phyloP scores from a whole-genome alignment of 1,284 basidiomycete genomes.

The Trichosporon sp. region DNA sequence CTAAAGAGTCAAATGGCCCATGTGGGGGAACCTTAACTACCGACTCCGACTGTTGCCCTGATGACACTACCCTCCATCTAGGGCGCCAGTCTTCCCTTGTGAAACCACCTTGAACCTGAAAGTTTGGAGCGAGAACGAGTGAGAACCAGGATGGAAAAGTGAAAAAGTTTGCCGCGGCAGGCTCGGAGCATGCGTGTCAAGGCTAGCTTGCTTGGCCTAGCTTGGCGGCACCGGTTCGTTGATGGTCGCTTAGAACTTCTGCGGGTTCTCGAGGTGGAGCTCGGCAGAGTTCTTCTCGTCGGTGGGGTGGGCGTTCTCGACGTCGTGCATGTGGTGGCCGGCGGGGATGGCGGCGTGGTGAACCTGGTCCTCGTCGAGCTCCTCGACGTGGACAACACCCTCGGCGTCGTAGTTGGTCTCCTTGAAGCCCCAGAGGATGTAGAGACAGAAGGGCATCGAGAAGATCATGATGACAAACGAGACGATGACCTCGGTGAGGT shows the following conservation, averaged over 20 bases:
- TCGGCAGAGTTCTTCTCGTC: constrained; percentile 19
- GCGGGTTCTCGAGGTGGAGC: constrained; percentile 14
- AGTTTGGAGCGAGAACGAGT: too few relatives aligned
- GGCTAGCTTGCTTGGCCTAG: too few relatives aligned
- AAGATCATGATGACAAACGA: constrained; percentile 45
- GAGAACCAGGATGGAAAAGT: too few relatives aligned
- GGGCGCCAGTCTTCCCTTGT: too few relatives aligned
- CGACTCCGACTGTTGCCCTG: too few relatives aligned
- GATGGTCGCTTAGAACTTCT: neutral
- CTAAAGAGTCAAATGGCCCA: neutral
- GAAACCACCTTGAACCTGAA: too few relatives aligned
- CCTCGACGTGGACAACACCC: constrained; percentile 41
- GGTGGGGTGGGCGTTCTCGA: constrained; percentile 13
- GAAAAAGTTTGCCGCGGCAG: too few relatives aligned
- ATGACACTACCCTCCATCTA: too few relatives aligned
- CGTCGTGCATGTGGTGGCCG: constrained; percentile 35
- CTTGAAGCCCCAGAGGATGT: constrained; percentile 39
- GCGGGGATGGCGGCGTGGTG: constrained; percentile 40
- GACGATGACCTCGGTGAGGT: constrained; percentile 48
- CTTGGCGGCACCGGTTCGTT: too few relatives aligned
- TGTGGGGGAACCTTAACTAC: neutral
- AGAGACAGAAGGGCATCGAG: constrained; percentile 42
- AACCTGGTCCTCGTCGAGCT: constrained; percentile 34
- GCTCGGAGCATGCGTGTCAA: too few relatives aligned
- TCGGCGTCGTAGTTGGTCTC: constrained; percentile 47